phyloP scores from a whole-genome alignment of 805 yeast species.

The Kodamaea nitidulidarum region DNA sequence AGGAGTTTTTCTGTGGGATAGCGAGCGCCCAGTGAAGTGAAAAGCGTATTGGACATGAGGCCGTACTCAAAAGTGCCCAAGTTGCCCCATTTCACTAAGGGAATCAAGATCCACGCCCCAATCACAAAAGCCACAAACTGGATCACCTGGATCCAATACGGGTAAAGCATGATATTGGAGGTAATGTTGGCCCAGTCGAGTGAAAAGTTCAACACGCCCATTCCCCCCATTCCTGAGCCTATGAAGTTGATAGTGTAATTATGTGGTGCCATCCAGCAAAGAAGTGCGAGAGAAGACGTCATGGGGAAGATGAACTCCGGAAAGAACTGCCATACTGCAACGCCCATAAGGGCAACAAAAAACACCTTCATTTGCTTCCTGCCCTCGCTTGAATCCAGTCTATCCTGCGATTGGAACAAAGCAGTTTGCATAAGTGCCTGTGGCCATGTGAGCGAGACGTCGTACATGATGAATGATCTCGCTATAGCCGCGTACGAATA shows the following conservation, averaged over 20 bases:
- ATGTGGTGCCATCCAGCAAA: slow-evolving; percentile 48
- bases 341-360: slow-evolving; percentile 26
- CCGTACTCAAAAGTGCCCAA: slow-evolving; percentile 31
- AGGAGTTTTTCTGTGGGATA: slow-evolving; percentile 43
- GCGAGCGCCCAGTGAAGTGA: slow-evolving; percentile 31
- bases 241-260: slow-evolving; percentile 39
- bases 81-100: slow-evolving; percentile 44
- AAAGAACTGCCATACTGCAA: slow-evolving; percentile 45
- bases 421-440: slow-evolving; percentile 52
- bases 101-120: slow-evolving; percentile 48
- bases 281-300: slow-evolving; percentile 45
- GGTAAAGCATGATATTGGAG: slow-evolving; percentile 45
- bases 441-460: slow-evolving; percentile 47
- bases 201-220: slow-evolving; percentile 46
- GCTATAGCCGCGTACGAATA: slow-evolving; percentile 53
- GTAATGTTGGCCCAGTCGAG: slow-evolving; percentile 54
- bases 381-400: slow-evolving; percentile 16
- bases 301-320: slow-evolving; percentile 49
- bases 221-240: slow-evolving; percentile 52
- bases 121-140: slow-evolving; percentile 45
- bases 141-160: slow-evolving; percentile 50
- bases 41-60: slow-evolving; percentile 45
- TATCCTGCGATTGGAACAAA: slow-evolving; percentile 31
- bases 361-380: slow-evolving; percentile 36
- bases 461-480: slow-evolving; percentile 41